A percentile compares a stretch with the other conserved stretches of the same genome.
Conservation (phyloP, 768 basidiomycete species). For the Kwoniella sp. region DNA sequence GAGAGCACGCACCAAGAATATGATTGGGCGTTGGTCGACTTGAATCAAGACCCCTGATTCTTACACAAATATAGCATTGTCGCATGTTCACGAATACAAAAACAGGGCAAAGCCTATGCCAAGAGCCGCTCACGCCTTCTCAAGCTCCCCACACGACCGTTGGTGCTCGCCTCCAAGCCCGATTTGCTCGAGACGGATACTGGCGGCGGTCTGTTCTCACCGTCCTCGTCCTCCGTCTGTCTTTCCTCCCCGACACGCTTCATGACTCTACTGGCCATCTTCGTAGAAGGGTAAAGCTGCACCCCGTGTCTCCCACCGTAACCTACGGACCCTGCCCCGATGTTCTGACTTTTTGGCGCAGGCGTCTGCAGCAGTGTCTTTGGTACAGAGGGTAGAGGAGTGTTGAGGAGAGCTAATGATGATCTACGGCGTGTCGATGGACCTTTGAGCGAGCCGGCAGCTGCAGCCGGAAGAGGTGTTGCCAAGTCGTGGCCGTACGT, state of each 20-base stretch:
- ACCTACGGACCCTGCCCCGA: not conserved
- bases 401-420: conserved; percentile 31
- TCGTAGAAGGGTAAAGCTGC: conserved; percentile 24
- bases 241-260: conserved; percentile 18
- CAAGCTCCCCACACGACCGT: not conserved
- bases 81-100: too few species aligned
- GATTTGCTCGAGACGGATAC: not conserved
- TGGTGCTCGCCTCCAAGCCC: too few species aligned
- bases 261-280: conserved; percentile 16
- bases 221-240: not conserved
- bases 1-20: not conserved
- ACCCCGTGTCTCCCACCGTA: conserved; percentile 12
- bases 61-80: too few species aligned
- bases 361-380: conserved; percentile 11
- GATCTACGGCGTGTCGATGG: conserved; percentile 24
- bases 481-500: not conserved
- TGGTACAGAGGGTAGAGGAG: conserved; percentile 22
- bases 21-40: not conserved
- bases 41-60: too few species aligned
- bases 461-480: conserved; percentile 9
- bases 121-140: conserved; percentile 25
- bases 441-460: not conserved
- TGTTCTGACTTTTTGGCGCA: not conserved
- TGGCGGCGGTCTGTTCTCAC: not conserved
- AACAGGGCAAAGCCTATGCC: conserved; percentile 22